These are phyloP conservation scores for Aspergillus versicolor DNA, from an alignment of 2,329 filamentous ascomycete species.

Conservation along the genomic window DNA sequence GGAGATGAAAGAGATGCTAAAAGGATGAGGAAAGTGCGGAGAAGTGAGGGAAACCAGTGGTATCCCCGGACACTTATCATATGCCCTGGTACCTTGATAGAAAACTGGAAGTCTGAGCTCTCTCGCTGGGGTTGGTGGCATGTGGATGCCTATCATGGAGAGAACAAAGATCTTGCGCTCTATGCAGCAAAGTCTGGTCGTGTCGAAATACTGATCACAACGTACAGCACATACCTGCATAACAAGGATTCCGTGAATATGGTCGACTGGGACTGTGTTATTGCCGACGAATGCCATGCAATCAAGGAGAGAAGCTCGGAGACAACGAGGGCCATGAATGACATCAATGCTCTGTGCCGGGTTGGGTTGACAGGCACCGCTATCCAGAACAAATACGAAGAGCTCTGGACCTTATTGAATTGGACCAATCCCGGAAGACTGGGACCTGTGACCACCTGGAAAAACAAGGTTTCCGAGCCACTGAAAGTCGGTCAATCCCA, in stretches of 20 bases:
- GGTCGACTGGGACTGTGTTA: constrained; percentile 87
- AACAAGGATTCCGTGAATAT: constrained; percentile 77
- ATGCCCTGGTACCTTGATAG: constrained; percentile 82
- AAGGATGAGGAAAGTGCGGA: constrained; percentile 81
- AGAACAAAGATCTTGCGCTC: constrained; percentile 66
- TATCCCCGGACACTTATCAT: constrained; percentile 83
- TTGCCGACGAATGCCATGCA: constrained; percentile 90
- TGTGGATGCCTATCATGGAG: constrained; percentile 77
- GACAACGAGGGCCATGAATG: constrained; percentile 81
- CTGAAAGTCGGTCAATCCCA: constrained; percentile 88
- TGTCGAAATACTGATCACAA: constrained; percentile 89
- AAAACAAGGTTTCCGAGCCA: constrained; percentile 71
- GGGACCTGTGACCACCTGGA: constrained; percentile 72
- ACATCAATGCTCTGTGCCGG: constrained; percentile 85
- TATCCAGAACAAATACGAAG: constrained; percentile 97
- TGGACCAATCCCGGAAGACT: constrained; percentile 86
- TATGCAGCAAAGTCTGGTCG: constrained; percentile 72
- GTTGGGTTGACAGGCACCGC: constrained; percentile 94
- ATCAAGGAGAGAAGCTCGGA: constrained; percentile 79
- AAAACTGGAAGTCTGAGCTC: constrained; percentile 88
- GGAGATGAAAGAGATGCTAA: constrained; percentile 83
- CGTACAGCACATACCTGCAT: constrained; percentile 81
- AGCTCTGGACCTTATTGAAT: constrained; percentile 92
- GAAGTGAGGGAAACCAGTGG: constrained; percentile 61
- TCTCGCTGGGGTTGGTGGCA: constrained; percentile 96